Evolutionary conservation across 2,329 filamentous ascomycete species (phyloP).

Genomic region (Knufia petricola): DNA sequence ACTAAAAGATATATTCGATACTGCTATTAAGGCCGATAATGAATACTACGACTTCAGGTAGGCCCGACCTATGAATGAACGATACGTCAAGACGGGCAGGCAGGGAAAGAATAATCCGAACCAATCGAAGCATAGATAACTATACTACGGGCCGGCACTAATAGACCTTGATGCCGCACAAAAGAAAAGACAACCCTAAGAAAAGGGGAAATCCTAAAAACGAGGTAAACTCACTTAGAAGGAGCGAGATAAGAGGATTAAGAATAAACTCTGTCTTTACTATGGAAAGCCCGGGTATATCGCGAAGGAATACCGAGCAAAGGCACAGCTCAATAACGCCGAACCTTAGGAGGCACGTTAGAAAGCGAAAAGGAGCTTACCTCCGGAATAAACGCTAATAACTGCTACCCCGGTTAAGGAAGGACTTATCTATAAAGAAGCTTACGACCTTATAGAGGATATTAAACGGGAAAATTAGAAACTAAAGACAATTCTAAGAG

Average conservation of each 20-base stretch:
- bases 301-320: neutral
- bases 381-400: neutral
- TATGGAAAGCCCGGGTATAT: constrained; percentile 1
- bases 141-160: neutral
- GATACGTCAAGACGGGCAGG: neutral
- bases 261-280: neutral
- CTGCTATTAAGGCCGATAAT: no score
- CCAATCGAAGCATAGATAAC: neutral
- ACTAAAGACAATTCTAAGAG: neutral
- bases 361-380: neutral
- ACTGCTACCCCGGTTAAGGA: no score
- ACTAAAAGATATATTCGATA: neutral
- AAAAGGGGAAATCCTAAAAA: neutral
- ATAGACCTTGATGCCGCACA: constrained; percentile 3
- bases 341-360: neutral
- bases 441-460: no score
- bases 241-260: neutral
- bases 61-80: neutral
- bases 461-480: no score
- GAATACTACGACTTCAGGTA: no score
- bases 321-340: neutral
- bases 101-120: neutral
- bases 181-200: neutral
- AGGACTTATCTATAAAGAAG: no score
- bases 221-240: neutral